phyloP scores from a whole-genome alignment of 2,329 filamentous ascomycete genomes.

The Claviceps paspali region DNA sequence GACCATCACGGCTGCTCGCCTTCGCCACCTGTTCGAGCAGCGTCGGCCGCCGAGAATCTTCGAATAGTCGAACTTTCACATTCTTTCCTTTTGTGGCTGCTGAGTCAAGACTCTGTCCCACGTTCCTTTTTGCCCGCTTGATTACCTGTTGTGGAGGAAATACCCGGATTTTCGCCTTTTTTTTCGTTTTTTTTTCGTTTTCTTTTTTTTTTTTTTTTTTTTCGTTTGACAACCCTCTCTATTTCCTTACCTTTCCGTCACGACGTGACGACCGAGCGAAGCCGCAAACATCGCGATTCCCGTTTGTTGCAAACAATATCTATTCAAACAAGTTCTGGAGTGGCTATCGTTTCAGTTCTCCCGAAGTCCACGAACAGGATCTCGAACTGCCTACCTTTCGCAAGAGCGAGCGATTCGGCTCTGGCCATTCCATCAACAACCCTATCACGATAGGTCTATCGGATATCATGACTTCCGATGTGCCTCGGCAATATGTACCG shows the following conservation, averaged over 20 bases:
- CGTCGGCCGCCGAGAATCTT: neutral
- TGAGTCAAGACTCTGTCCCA: neutral
- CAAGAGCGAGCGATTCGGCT: neutral
- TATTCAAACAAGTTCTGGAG: too few relatives aligned
- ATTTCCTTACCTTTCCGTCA: conserved; percentile 1
- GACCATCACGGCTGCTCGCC: neutral
- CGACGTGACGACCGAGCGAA: conserved; percentile 2
- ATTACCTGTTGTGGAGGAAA: conserved; percentile 2
- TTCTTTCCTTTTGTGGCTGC: neutral
- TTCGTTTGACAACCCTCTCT: neutral
- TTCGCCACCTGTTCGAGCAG: neutral
- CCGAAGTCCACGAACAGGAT: neutral
- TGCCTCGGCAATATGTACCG: conserved; percentile 53
- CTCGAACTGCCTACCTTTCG: neutral
- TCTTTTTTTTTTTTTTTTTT: too few relatives aligned
- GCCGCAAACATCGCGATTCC: neutral
- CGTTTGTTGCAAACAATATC: neutral
- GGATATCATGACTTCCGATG: conserved; percentile 19
- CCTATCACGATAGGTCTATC: neutral
- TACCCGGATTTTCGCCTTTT: neutral
- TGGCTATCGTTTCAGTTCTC: neutral
- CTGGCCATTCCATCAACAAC: neutral
- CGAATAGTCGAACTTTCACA: neutral
- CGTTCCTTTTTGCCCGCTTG: neutral
- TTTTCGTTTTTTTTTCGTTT: too few relatives aligned